Conservation (phyloP, 805 yeast species). For the Blastobotrys attinorum region DNA sequence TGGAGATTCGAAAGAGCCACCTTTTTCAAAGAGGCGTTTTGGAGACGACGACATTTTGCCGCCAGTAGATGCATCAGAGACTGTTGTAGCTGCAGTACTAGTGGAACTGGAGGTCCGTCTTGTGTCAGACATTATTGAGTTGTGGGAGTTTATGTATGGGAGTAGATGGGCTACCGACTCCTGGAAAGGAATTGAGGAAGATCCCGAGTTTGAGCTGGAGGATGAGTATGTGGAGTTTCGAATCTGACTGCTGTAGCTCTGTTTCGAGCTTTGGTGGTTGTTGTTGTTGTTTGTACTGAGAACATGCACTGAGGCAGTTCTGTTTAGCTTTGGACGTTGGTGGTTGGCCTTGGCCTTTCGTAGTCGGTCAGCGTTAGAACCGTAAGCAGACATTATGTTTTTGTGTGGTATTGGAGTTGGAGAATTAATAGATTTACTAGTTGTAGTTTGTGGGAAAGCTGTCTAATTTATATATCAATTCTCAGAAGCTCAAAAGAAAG, state of each 20-base stretch:
- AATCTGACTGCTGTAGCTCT: background rate
- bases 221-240: background rate
- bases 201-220: background rate
- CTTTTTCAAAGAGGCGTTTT: conserved; percentile 7
- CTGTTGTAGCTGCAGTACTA: background rate
- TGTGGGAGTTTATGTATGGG: background rate
- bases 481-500: too few relatives aligned
- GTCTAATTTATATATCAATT: too few relatives aligned
- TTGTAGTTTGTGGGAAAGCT: too few relatives aligned
- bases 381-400: conserved; percentile 2
- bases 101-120: conserved; percentile 1
- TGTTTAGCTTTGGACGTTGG: background rate
- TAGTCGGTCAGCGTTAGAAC: conserved; percentile 8
- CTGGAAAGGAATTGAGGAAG: background rate
- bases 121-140: background rate
- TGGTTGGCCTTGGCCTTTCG: conserved; percentile 8
- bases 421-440: too few relatives aligned
- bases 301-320: background rate
- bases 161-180: background rate
- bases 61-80: conserved; percentile 1
- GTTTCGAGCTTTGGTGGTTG: background rate
- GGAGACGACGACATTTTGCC: background rate
- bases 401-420: too few relatives aligned
- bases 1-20: background rate
- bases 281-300: background rate